A percentile compares a stretch with the other conserved stretches of the same genome.
Evolutionary conservation across 371 early-diverging fungal genomes (phyloP).

Genomic region (Chytridiales sp.): DNA sequence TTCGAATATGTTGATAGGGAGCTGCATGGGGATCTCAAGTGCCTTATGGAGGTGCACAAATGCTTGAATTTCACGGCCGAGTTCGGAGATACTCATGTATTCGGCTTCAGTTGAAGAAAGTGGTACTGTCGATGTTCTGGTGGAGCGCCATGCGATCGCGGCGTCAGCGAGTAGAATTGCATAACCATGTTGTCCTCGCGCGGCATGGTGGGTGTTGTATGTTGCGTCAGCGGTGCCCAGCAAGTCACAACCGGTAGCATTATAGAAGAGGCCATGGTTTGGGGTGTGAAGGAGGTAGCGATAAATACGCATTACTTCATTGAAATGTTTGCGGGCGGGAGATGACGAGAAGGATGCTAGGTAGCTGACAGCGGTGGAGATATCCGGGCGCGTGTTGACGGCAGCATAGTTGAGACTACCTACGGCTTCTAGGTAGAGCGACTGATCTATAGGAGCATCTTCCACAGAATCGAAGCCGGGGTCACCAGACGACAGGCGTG

Average conservation of each 20-base stretch:
- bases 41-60: constrained; percentile 11
- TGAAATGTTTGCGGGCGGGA: constrained; percentile 26
- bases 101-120: constrained; percentile 22
- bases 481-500: too few relatives aligned
- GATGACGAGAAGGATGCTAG: constrained; percentile 21
- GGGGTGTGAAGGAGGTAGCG: constrained; percentile 21
- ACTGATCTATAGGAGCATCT: too few relatives aligned
- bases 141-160: constrained; percentile 17
- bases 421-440: not conserved
- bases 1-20: constrained; percentile 11
- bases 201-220: constrained; percentile 3
- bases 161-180: constrained; percentile 10
- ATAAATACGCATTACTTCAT: constrained; percentile 15
- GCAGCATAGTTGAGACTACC: constrained; percentile 7
- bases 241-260: not conserved
- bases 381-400: constrained; percentile 8
- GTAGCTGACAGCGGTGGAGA: constrained; percentile 3
- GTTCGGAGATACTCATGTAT: constrained; percentile 22
- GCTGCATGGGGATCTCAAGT: not conserved
- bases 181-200: constrained; percentile 19
- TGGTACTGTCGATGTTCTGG: constrained; percentile 1
- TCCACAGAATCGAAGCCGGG: too few relatives aligned
- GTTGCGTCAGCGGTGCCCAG: constrained; percentile 21
- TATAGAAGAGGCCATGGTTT: constrained; percentile 12
- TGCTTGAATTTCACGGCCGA: constrained; percentile 14